These are phyloP conservation scores for Sporisorium sorghi DNA, from an alignment of 1,284 basidiomycete genomes.

Conservation along the genomic window DNA sequence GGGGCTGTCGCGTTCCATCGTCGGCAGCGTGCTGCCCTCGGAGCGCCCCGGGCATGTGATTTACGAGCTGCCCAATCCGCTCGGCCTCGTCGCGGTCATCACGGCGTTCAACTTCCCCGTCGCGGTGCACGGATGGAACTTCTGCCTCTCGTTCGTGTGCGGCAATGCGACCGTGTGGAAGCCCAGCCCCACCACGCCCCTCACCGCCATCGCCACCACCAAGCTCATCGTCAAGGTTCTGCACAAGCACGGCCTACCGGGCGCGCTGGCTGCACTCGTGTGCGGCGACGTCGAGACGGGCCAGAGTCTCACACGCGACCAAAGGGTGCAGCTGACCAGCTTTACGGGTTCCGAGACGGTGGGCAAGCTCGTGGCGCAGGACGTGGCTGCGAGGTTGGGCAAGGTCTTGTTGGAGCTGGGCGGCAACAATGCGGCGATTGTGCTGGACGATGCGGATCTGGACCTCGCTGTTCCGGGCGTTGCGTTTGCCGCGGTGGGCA, in stretches of 20 bases:
- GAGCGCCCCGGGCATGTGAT: slow-evolving; percentile 58
- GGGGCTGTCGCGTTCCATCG: slow-evolving; percentile 90
- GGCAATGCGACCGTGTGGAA: slow-evolving; percentile 97
- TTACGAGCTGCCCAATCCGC: slow-evolving; percentile 79
- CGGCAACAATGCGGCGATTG: slow-evolving; percentile 93
- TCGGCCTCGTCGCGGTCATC: slow-evolving; percentile 90
- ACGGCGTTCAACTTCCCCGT: slow-evolving; percentile 94
- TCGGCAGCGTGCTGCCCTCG: slow-evolving; percentile 58
- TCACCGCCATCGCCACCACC: slow-evolving; percentile 85
- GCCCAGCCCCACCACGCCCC: slow-evolving; percentile 86
- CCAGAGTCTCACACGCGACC: slow-evolving; percentile 79
- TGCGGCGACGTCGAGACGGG: slow-evolving; percentile 86
- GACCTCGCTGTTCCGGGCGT: slow-evolving; percentile 86
- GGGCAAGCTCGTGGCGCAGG: slow-evolving; percentile 83
- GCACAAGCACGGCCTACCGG: slow-evolving; percentile 83
- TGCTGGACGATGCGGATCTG: slow-evolving; percentile 93
- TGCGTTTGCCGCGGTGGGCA: slow-evolving; percentile 93
- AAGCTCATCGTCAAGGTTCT: slow-evolving; percentile 84
- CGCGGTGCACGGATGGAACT: slow-evolving; percentile 79
- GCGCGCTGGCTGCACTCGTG: slow-evolving; percentile 83
- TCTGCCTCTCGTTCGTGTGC: slow-evolving; percentile 86
- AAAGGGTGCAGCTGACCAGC: slow-evolving; percentile 78
- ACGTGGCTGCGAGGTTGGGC: slow-evolving; percentile 83
- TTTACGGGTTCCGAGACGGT: slow-evolving; percentile 93
- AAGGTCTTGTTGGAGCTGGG: slow-evolving; percentile 88